phyloP scores from a whole-genome alignment of 2,329 filamentous ascomycete species.

The Botrytis fabae region DNA sequence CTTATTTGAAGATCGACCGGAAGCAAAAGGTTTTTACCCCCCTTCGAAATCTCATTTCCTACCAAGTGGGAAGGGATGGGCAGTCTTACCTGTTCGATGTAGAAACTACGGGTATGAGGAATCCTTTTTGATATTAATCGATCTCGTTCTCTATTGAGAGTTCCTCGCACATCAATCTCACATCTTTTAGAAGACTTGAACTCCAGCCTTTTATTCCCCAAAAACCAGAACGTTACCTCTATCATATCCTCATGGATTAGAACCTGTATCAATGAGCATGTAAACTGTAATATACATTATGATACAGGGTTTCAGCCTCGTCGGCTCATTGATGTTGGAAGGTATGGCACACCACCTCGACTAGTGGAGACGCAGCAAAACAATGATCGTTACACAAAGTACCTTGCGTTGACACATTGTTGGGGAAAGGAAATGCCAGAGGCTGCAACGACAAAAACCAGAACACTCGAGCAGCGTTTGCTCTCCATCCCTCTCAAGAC shows the following conservation, averaged over 20 bases:
- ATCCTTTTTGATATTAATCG: neutral
- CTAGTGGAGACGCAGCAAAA: slow-evolving; percentile 16
- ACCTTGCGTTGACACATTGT: slow-evolving; percentile 25
- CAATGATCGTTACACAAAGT: neutral
- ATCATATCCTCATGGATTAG: slow-evolving; percentile 26
- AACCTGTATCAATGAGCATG: slow-evolving; percentile 23
- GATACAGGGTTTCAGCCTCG: slow-evolving; percentile 25
- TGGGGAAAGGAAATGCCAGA: slow-evolving; percentile 25
- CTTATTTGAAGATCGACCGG: slow-evolving; percentile 19
- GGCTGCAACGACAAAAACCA: slow-evolving; percentile 18
- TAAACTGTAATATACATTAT: slow-evolving; percentile 24
- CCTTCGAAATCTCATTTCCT: slow-evolving; percentile 17
- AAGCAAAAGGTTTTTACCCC: neutral
- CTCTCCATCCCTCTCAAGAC: slow-evolving; percentile 17
- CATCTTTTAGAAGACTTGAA: slow-evolving; percentile 16
- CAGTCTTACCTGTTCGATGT: slow-evolving; percentile 20
- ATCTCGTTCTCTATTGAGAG: neutral
- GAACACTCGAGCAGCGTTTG: slow-evolving; percentile 19
- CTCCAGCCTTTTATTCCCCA: slow-evolving; percentile 22
- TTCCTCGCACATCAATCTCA: neutral
- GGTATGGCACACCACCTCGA: slow-evolving; percentile 14
- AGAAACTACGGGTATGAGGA: slow-evolving; percentile 25
- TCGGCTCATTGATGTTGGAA: slow-evolving; percentile 27
- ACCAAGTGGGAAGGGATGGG: slow-evolving; percentile 22
- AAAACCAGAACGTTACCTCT: slow-evolving; percentile 11